Evolutionary conservation across 2,329 filamentous ascomycete genomes (phyloP).

Genomic region (Myrmaecium sp.): DNA sequence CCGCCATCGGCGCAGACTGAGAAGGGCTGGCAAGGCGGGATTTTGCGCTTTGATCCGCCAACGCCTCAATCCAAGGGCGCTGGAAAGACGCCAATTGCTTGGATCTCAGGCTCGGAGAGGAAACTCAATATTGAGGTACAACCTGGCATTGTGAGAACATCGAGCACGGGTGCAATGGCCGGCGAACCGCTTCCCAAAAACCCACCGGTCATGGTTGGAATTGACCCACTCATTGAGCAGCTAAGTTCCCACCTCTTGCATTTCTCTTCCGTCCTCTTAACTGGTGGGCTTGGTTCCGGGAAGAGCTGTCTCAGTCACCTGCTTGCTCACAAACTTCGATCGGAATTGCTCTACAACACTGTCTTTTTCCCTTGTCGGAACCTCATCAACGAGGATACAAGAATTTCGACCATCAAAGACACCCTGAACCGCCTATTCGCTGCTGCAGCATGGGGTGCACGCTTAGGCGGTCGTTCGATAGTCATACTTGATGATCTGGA

Average conservation of each 20-base stretch:
- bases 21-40: constrained; percentile 59
- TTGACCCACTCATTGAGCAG: constrained; percentile 58
- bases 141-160: constrained; percentile 49
- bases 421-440: constrained; percentile 72
- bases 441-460: constrained; percentile 76
- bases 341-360: constrained; percentile 60
- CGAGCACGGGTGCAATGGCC: constrained; percentile 21
- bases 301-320: constrained; percentile 70
- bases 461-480: constrained; percentile 65
- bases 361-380: constrained; percentile 77
- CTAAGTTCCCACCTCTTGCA: constrained; percentile 63
- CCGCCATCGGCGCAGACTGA: constrained; percentile 40
- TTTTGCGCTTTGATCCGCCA: constrained; percentile 59
- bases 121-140: constrained; percentile 63
- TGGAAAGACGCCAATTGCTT: constrained; percentile 37
- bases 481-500: constrained; percentile 89
- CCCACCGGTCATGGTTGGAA: constrained; percentile 57
- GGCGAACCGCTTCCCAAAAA: constrained; percentile 36
- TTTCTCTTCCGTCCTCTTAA: constrained; percentile 76
- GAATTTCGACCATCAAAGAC: constrained; percentile 81
- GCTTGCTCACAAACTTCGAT: constrained; percentile 55
- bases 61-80: constrained; percentile 20
- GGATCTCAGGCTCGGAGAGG: constrained; percentile 64
- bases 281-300: constrained; percentile 75
- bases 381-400: constrained; percentile 77